These are phyloP conservation scores for Saturnispora zaruensis DNA, from an alignment of 805 yeast genomes.

Conservation along the genomic window DNA sequence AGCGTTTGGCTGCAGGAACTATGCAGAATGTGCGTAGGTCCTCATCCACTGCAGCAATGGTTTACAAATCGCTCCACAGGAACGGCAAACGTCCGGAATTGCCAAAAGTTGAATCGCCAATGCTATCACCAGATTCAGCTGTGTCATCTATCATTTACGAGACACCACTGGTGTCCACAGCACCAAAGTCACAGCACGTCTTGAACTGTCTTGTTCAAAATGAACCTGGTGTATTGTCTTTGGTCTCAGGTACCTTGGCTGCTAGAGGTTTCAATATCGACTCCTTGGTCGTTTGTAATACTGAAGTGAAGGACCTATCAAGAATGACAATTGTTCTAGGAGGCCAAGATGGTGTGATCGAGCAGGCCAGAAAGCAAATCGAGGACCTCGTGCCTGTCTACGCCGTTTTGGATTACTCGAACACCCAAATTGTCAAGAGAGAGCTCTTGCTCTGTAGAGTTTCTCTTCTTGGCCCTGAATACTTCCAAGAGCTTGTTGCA, in stretches of 20 bases:
- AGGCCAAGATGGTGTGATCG: conserved; percentile 94
- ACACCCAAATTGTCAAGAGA: conserved; percentile 82
- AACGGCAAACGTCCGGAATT: conserved; percentile 81
- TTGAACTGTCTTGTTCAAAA: conserved; percentile 95
- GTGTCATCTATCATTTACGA: conserved; percentile 93
- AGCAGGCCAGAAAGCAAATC: conserved; percentile 96
- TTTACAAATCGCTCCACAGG: conserved; percentile 86
- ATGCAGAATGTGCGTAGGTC: conserved; percentile 12
- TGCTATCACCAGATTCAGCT: conserved; percentile 94
- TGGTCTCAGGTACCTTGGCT: conserved; percentile 91
- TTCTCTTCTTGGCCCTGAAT: conserved; percentile 94
- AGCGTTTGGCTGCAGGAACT: conserved; percentile 1
- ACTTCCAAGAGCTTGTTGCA: conserved; percentile 87
- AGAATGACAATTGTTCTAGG: conserved; percentile 93
- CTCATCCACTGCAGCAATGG: conserved; percentile 89
- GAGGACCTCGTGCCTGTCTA: conserved; percentile 98
- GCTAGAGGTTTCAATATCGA: conserved; percentile 98
- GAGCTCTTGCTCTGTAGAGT: conserved; percentile 88
- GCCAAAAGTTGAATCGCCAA: conserved; percentile 88
- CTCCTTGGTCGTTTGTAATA: conserved; percentile 91
- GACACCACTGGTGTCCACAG: conserved; percentile 58
- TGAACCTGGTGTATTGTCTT: conserved; percentile 95
- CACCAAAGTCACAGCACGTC: conserved; percentile 75
- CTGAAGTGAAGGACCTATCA: conserved; percentile 90
- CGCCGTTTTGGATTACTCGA: conserved; percentile 91